Base-by-base conservation (phyloP, 2,329 filamentous ascomycete genomes). In the Herpotrichia juniperi region DNA sequence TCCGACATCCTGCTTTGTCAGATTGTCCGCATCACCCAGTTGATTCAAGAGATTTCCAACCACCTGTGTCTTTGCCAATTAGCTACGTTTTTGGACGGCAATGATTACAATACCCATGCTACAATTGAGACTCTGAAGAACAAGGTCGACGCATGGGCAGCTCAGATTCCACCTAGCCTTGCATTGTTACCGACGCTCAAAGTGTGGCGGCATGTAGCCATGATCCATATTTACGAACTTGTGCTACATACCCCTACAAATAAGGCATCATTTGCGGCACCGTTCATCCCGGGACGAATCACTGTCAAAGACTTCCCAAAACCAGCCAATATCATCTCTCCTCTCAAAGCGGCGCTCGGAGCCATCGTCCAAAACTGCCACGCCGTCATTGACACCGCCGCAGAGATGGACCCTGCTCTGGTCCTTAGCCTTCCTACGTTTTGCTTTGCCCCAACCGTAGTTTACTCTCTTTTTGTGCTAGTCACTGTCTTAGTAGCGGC, bases 201-300 rank as follows among this genome's bases (percentile, higher is more conserved):
- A 31, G 56, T 68, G 9, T 66, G 56, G 59, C 53, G 54, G 26
- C 64, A 68, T 43, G 51, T 62, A 24, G 58, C 64, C 34, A 62
- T 66, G 59, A 44, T 67, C 7, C 55, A 59, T 35, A 47, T 65
- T 9, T 51, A 62, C 44, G 65, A 68, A 47, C 39, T 59, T 14
- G 52, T 57, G 5, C 50, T 68, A 1, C 65, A 68, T 34, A 68
- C 65, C 7, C 61, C 61, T 3, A 65, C 64, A 7, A 68, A 68
- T 28, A 65, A 62, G 42, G 42, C 54, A n/a, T 59, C 57, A 11
- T 68, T 68, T 43, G 54, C 58, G 25, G 61, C 64, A 26, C 65
- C 64, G 2, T 68, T 61, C 26, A 61, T 67, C 19, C 64, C 65
- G 7, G 59, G 59, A 14, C 61, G 65, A 16, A 58, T 68, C 16